These are phyloP conservation scores for Metschnikowia arizonensis DNA, from an alignment of 805 yeast species.

Conservation along the genomic window DNA sequence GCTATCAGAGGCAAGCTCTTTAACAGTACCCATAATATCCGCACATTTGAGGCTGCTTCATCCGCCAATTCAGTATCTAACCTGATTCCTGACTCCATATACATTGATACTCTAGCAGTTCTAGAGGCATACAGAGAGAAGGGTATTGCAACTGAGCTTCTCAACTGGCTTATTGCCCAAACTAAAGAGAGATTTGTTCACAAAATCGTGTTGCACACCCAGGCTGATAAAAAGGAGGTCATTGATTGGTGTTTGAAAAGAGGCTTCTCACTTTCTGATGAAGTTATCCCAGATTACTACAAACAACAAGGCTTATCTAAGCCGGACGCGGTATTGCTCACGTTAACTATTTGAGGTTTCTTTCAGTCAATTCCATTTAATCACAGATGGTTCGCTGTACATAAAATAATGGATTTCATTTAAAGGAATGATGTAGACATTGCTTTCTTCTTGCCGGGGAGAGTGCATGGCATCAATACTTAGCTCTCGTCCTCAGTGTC, in stretches of 20 bases:
- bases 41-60: slow-evolving; percentile 23
- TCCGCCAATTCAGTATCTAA: slow-evolving; percentile 21
- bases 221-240: slow-evolving; percentile 39
- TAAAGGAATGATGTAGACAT: neutral
- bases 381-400: neutral
- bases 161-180: slow-evolving; percentile 53
- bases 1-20: slow-evolving; percentile 56
- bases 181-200: slow-evolving; percentile 53
- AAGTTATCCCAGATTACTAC: slow-evolving; percentile 45
- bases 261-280: slow-evolving; percentile 43
- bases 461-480: neutral
- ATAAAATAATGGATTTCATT: neutral
- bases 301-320: slow-evolving; percentile 40
- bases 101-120: slow-evolving; percentile 67
- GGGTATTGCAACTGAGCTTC: slow-evolving; percentile 59
- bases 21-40: slow-evolving; percentile 39
- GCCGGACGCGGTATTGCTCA: slow-evolving; percentile 46
- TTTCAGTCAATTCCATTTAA: neutral
- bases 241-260: slow-evolving; percentile 48
- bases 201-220: slow-evolving; percentile 52
- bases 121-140: slow-evolving; percentile 55
- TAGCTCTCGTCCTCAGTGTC: slow-evolving; percentile 38
- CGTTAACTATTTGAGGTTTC: slow-evolving; percentile 23
- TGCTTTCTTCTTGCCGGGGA: neutral
- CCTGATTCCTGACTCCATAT: slow-evolving; percentile 48